Conservation (phyloP, 352 stramenopile genomes). For the Phytophthora ramorum region DNA sequence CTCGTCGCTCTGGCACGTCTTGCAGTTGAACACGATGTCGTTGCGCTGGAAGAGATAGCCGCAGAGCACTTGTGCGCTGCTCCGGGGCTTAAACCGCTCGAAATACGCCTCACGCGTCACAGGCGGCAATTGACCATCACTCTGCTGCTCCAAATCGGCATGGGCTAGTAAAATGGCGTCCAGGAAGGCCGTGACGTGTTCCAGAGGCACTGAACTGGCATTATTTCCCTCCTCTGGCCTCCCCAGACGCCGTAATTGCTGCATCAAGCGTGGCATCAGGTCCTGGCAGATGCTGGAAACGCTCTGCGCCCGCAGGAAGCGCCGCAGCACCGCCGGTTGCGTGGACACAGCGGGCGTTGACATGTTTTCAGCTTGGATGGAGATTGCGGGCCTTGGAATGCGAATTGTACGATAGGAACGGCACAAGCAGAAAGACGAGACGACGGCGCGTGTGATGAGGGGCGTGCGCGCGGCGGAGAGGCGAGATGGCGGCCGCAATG, state of each 20-base stretch:
- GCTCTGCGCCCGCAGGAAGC: slow-evolving; percentile 31
- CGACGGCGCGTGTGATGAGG: not conserved
- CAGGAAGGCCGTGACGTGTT: slow-evolving; percentile 42
- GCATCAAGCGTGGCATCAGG: slow-evolving; percentile 33
- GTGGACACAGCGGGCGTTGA: slow-evolving; percentile 3
- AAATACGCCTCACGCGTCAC: slow-evolving; percentile 67
- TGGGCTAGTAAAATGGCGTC: slow-evolving; percentile 64
- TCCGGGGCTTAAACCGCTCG: slow-evolving; percentile 62
- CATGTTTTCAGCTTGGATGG: slow-evolving; percentile 11
- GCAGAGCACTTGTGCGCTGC: slow-evolving; percentile 77
- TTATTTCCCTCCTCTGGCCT: not conserved
- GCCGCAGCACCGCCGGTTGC: slow-evolving; percentile 21
- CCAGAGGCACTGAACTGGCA: slow-evolving; percentile 32
- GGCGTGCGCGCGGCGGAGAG: too few relatives aligned
- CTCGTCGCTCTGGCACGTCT: slow-evolving; percentile 97
- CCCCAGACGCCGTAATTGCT: slow-evolving; percentile 26
- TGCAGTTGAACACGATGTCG: slow-evolving; percentile 99
- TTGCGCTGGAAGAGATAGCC: slow-evolving; percentile 97
- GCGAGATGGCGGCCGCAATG: too few relatives aligned
- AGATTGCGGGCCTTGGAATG: not conserved
- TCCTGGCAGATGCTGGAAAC: slow-evolving; percentile 7
- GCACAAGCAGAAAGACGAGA: slow-evolving; percentile 2
- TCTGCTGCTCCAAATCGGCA: slow-evolving; percentile 22
- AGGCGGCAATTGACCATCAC: slow-evolving; percentile 13
- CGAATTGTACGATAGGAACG: not conserved